These are phyloP conservation scores for Silene coronaria DNA, from an alignment of 179 eudicot genomes.

Conservation along the genomic window DNA sequence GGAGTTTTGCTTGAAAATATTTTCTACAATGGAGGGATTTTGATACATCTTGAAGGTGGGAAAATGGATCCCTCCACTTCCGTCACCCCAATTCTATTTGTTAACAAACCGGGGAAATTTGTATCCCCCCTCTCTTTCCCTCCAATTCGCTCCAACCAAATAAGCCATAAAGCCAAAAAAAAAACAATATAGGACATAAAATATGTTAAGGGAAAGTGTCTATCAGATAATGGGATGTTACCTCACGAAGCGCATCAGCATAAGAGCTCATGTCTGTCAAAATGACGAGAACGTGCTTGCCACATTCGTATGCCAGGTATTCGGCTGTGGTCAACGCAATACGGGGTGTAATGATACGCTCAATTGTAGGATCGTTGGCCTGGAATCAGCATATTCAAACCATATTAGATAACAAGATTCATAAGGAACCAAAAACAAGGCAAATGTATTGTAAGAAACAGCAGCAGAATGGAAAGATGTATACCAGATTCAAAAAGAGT, in stretches of 20 bases:
- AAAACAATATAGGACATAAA: neutral
- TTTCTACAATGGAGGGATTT: too few relatives aligned
- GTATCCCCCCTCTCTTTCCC: too few relatives aligned
- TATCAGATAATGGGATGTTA: slow-evolving; percentile 23
- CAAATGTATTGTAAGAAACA: neutral
- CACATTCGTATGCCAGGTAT: slow-evolving; percentile 97
- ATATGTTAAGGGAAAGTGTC: neutral
- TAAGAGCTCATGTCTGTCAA: slow-evolving; percentile 98
- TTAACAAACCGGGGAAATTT: too few relatives aligned
- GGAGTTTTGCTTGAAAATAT: too few relatives aligned
- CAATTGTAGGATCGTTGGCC: slow-evolving; percentile 99
- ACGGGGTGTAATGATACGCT: slow-evolving; percentile 97
- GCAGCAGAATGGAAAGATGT: neutral
- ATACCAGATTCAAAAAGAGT: slow-evolving; percentile 80
- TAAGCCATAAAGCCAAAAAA: neutral
- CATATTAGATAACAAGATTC: slow-evolving; percentile 6
- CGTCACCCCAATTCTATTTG: too few relatives aligned
- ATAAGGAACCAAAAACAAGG: neutral
- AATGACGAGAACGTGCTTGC: slow-evolving; percentile 98
- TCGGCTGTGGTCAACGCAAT: slow-evolving; percentile 99
- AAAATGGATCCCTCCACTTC: too few relatives aligned
- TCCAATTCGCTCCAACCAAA: too few relatives aligned
- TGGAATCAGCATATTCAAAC: slow-evolving; percentile 30
- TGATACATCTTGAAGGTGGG: too few relatives aligned
- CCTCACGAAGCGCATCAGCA: slow-evolving; percentile 99